Evolutionary conservation across 306 rosid species (phyloP).

Genomic region (Oemleria cerasiformis): DNA sequence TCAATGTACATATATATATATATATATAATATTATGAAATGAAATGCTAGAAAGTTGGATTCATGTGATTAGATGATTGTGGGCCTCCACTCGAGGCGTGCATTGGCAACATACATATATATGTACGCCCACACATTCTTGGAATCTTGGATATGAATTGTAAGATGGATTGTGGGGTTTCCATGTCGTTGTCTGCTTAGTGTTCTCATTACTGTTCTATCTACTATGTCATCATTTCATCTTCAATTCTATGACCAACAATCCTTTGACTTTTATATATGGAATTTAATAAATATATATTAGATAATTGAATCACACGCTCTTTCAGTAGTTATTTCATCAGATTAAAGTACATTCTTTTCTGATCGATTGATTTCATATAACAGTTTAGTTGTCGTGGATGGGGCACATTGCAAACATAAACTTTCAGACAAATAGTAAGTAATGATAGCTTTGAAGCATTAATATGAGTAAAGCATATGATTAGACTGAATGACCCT

Average conservation of each 20-base stretch:
- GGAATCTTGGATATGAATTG: background rate
- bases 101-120: background rate
- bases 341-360: no score
- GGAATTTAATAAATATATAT: background rate
- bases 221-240: background rate
- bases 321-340: no score
- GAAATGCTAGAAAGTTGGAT: background rate
- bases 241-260: background rate
- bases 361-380: no score
- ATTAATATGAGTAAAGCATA: no score
- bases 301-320: no score
- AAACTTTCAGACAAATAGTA: no score
- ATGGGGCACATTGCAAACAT: no score
- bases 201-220: background rate
- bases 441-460: no score
- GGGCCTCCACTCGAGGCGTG: background rate
- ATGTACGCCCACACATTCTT: background rate
- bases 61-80: background rate
- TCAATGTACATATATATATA: no score
- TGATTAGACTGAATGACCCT: no score
- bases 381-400: no score
- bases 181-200: constrained; percentile 3
- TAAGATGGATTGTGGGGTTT: background rate
- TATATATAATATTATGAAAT: background rate
- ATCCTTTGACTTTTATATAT: background rate